Conservation (phyloP, 177 flowering plant genomes). For the Tripterygium wilfordii region DNA sequence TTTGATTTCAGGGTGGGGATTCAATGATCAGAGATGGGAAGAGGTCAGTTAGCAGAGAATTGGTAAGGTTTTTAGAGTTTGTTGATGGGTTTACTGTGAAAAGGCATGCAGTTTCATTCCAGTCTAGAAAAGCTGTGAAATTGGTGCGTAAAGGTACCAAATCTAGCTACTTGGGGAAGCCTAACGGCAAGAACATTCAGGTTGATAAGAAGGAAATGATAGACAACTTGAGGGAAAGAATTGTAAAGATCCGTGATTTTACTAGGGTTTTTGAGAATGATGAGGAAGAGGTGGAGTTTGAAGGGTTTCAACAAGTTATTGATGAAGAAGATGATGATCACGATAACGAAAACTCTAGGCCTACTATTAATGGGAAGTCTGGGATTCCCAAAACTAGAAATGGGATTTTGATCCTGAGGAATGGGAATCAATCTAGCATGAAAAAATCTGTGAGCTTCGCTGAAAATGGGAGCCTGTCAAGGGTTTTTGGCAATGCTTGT, state of each 20-base stretch:
- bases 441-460: slow-evolving; percentile 60
- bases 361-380: slow-evolving; percentile 9
- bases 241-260: slow-evolving; percentile 19
- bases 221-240: slow-evolving; percentile 23
- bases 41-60: slow-evolving; percentile 47
- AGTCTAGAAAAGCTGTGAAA: slow-evolving; percentile 30
- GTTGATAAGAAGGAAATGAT: slow-evolving; percentile 13
- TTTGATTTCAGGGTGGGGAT: slow-evolving; percentile 39
- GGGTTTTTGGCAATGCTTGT: slow-evolving; percentile 13
- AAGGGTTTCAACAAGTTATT: slow-evolving; percentile 26
- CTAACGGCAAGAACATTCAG: slow-evolving; percentile 1
- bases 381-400: slow-evolving; percentile 13
- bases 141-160: slow-evolving; percentile 15
- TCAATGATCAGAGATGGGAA: slow-evolving; percentile 58
- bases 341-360: slow-evolving; percentile 17
- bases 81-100: slow-evolving; percentile 43
- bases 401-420: slow-evolving; percentile 25
- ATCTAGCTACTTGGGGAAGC: slow-evolving; percentile 18
- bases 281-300: slow-evolving; percentile 32
- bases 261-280: slow-evolving; percentile 22
- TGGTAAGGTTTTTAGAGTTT: slow-evolving; percentile 53
- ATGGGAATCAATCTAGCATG: slow-evolving; percentile 18
- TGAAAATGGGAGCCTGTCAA: slow-evolving; percentile 32
- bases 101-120: slow-evolving; percentile 25
- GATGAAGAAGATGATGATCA: slow-evolving; percentile 16